Conservation (phyloP, 2,329 filamentous ascomycete genomes). For the Colletotrichum filicis region DNA sequence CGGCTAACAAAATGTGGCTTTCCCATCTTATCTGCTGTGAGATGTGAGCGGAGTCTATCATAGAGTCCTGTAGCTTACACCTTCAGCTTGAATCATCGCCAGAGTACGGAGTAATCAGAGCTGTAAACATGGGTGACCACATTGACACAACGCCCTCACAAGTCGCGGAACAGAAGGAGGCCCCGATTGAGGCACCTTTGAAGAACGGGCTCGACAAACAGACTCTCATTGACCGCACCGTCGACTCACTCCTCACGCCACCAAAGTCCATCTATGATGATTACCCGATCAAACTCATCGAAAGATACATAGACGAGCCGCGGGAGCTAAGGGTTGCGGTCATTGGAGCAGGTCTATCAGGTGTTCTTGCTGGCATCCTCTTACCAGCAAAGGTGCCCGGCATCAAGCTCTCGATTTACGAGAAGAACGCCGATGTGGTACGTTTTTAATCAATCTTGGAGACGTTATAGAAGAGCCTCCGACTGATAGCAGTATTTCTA, state of each 20-base stretch:
- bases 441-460: slow-evolving; percentile 39
- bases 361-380: slow-evolving; percentile 72
- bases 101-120: too few species aligned
- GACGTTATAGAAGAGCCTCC: rapidly evolving
- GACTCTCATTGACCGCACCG: slow-evolving; percentile 2
- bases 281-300: slow-evolving; percentile 41
- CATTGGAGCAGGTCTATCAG: slow-evolving; percentile 72
- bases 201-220: neutral
- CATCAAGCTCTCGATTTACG: slow-evolving; percentile 72
- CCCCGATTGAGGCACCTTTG: neutral
- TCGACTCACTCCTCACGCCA: slow-evolving; percentile 26
- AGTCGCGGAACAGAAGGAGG: neutral
- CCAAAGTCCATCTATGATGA: slow-evolving; percentile 28
- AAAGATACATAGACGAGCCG: slow-evolving; percentile 58
- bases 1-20: slow-evolving; percentile 6
- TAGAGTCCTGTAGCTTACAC: neutral
- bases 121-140: slow-evolving; percentile 27
- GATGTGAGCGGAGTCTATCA: neutral
- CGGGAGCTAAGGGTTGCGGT: slow-evolving; percentile 65
- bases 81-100: neutral
- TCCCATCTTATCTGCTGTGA: neutral
- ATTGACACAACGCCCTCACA: slow-evolving; percentile 3
- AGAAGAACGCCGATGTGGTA: slow-evolving; percentile 76
- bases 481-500: slow-evolving; percentile 33
- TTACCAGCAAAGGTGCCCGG: slow-evolving; percentile 76